Evolutionary conservation across 306 rosid genomes (phyloP).

Genomic region (Calophaca sinica): DNA sequence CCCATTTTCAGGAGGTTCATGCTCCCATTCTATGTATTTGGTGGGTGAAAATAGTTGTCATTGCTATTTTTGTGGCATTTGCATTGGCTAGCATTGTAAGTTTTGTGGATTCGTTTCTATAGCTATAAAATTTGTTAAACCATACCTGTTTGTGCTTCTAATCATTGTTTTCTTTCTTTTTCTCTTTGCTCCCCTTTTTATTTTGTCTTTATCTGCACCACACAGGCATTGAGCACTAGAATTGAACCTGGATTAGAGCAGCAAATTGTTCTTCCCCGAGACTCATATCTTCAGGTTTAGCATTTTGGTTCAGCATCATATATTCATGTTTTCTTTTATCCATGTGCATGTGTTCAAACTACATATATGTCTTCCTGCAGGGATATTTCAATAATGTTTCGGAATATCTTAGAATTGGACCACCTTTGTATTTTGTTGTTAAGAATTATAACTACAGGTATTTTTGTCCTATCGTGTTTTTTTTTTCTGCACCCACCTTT

Average conservation of each 20-base stretch:
- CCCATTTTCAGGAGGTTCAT: conserved; percentile 86
- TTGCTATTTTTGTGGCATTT: conserved; percentile 75
- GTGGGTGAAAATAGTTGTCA: conserved; percentile 85
- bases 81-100: conserved; percentile 96
- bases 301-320: conserved; percentile 35
- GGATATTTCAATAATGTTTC: conserved; percentile 93
- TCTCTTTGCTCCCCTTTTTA: conserved; percentile 2
- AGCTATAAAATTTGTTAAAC: conserved; percentile 26
- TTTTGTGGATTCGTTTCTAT: conserved; percentile 30
- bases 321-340: conserved; percentile 36
- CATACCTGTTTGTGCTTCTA: conserved; percentile 40
- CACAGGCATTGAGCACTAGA: conserved; percentile 88
- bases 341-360: conserved; percentile 30
- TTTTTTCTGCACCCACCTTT: conserved; percentile 18
- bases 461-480: conserved; percentile 27
- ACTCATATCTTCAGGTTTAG: conserved; percentile 94
- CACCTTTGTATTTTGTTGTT: conserved; percentile 92
- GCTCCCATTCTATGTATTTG: conserved; percentile 90
- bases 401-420: conserved; percentile 93
- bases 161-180: conserved; percentile 18
- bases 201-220: conserved; percentile 43
- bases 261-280: conserved; percentile 92
- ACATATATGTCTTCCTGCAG: conserved; percentile 59
- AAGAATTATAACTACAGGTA: conserved; percentile 97
- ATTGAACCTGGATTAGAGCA: conserved; percentile 98